phyloP scores from a whole-genome alignment of 2,329 filamentous ascomycete genomes.

The Fusarium sulawesiense region DNA sequence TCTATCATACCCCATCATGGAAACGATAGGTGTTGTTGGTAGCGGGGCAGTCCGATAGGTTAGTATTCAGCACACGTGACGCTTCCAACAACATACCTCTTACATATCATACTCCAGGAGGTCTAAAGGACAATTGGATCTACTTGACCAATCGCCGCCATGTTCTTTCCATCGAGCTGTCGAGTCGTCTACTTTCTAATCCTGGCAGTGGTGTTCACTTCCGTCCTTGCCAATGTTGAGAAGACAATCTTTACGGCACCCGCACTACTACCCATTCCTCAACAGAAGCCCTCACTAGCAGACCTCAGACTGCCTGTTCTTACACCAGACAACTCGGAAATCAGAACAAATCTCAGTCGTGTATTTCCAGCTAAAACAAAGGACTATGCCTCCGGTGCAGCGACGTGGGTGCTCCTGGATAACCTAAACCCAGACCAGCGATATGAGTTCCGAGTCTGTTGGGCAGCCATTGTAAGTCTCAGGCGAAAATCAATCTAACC shows the following conservation, averaged over 20 bases:
- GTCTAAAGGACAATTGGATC: not conserved
- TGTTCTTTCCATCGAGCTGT: constrained; percentile 2
- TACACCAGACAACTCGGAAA: constrained; percentile 64
- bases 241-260: constrained; percentile 91
- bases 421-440: constrained; percentile 75
- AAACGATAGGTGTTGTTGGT: not conserved
- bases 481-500: not conserved
- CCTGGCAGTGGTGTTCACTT: constrained; percentile 23
- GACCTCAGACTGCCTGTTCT: constrained; percentile 73
- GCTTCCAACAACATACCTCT: constrained; percentile 3
- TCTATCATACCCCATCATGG: not conserved
- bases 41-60: constrained; percentile 10
- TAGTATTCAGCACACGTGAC: constrained; percentile 17
- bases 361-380: constrained; percentile 69
- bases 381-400: constrained; percentile 63
- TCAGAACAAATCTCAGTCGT: constrained; percentile 74
- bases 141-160: constrained; percentile 2
- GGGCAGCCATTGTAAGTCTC: constrained; percentile 84
- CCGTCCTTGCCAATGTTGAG: constrained; percentile 78
- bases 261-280: constrained; percentile 63
- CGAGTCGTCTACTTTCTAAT: constrained; percentile 6
- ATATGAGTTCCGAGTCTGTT: constrained; percentile 94
- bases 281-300: constrained; percentile 54
- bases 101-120: not conserved
- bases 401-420: constrained; percentile 84